Base-by-base conservation (phyloP, 2,329 filamentous ascomycete genomes). In the Chrysoporthe deuterocubensis region DNA sequence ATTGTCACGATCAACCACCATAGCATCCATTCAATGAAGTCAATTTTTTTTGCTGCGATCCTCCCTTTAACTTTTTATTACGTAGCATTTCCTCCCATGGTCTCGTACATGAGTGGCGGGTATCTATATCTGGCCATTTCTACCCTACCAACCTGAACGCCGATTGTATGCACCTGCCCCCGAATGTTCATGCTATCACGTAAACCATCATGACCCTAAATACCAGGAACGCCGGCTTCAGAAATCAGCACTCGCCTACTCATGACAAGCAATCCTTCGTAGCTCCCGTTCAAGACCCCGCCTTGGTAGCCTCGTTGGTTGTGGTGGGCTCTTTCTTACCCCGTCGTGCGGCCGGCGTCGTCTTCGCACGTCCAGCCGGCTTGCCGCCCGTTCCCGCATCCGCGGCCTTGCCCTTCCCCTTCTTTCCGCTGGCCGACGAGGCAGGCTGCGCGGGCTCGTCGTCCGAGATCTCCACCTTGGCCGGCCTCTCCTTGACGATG, bases 321-420 rank as follows among this genome's bases (percentile, higher is more conserved):
- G 40, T 56, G 48, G 57, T 64, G 61, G 67, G 61, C 65, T 66
- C 32, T 68, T 59, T 65, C 68, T 70, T 70, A 68, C 66, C 66
- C 66, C 68, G 57, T 50, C 56, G 13, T 58, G 67, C 42, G 7
- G 65, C 42, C 37, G 62, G 64, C 37, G 61, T 64, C 32, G 64
- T n/a, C 62, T 64, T 65, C 34, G 67, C 57, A 8, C 40, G 54
- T 40, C 54, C 42, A 4, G 56, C 52, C 40, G 62, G 34, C 62
- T 43, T 60, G 64, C 21, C 43, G 61, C 26, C 43, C 21, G 13
- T 3, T 26, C 56, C 56, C 8, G 26, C 32, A 43, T 64, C 52
- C 44, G 57, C 34, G 18, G 67, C 74, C 61, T 74, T 74, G 8
- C 72, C 75, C 66, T 75, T 76, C 8, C 71, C 75, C 61, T 76